phyloP scores from a whole-genome alignment of 176 grass and related monocot species.

The Bothriochloa decipiens region DNA sequence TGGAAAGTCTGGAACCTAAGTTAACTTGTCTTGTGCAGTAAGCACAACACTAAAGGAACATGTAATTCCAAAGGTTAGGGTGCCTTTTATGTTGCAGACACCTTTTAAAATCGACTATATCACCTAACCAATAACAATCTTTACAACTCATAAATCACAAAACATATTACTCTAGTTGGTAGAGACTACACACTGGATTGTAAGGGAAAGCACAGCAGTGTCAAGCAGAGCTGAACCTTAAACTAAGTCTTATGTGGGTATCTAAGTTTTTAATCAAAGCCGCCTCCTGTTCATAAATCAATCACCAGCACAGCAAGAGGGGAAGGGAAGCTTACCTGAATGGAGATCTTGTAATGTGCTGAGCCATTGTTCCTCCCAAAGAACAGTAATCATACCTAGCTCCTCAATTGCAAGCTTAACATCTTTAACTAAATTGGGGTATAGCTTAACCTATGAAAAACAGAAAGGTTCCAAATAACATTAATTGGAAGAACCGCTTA shows the following conservation, averaged over 20 bases:
- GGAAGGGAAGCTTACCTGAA: constrained; percentile 67
- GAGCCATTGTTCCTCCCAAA: constrained; percentile 99
- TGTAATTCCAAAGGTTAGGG: background rate
- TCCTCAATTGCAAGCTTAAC: constrained; percentile 94
- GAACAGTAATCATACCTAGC: constrained; percentile 91
- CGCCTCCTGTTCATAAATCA: constrained; percentile 20
- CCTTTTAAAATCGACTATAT: constrained; percentile 7
- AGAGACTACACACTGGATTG: background rate
- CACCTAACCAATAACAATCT: constrained; percentile 20
- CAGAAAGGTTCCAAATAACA: constrained; percentile 20
- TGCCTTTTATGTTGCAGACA: background rate
- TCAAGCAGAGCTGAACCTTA: constrained; percentile 19
- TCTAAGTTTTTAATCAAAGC: constrained; percentile 30
- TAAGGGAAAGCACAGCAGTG: constrained; percentile 21
- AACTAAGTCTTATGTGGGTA: constrained; percentile 15
- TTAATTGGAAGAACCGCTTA: constrained; percentile 20
- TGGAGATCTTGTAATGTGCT: constrained; percentile 99
- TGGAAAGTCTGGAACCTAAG: constrained; percentile 1
- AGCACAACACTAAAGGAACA: background rate
- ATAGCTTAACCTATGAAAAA: constrained; percentile 70
- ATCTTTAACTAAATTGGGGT: constrained; percentile 93
- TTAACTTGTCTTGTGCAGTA: background rate
- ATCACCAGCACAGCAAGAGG: background rate
- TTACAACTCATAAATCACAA: constrained; percentile 6
- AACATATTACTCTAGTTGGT: constrained; percentile 13